A percentile compares a stretch with the other conserved stretches of the same genome.
These are phyloP conservation scores for Leccinum broughii DNA, from an alignment of 768 basidiomycete species.

Conservation along the genomic window DNA sequence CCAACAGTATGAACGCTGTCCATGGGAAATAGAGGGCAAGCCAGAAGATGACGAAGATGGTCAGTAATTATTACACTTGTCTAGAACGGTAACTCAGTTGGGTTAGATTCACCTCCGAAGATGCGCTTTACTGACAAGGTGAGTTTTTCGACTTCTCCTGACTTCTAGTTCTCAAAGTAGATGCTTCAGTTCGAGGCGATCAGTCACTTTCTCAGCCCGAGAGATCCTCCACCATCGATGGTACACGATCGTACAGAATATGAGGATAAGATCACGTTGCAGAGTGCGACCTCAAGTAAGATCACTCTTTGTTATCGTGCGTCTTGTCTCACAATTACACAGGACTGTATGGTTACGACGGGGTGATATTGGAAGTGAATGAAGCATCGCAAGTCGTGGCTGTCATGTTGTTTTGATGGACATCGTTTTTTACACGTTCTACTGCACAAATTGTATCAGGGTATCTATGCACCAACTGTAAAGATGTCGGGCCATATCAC, in stretches of 20 bases:
- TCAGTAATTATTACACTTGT: constrained; percentile 28
- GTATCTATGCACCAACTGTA: constrained; percentile 25
- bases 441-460: constrained; percentile 5
- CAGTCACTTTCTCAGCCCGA: constrained; percentile 72
- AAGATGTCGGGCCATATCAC: constrained; percentile 74
- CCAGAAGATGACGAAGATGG: constrained; percentile 87
- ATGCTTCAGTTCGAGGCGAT: constrained; percentile 72
- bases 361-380: constrained; percentile 77
- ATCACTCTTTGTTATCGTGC: constrained; percentile 8
- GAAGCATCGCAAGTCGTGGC: constrained; percentile 76
- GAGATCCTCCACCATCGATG: constrained; percentile 79
- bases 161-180: neutral
- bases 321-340: constrained; percentile 2
- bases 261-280: constrained; percentile 67
- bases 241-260: constrained; percentile 76
- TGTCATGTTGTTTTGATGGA: constrained; percentile 64
- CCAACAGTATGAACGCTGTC: constrained; percentile 88
- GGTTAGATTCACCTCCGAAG: constrained; percentile 67
- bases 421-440: neutral
- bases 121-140: constrained; percentile 75
- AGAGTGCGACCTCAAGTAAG: constrained; percentile 69
- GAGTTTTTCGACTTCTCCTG: constrained; percentile 12
- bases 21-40: constrained; percentile 80
- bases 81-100: neutral
- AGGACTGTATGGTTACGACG: constrained; percentile 71